These are phyloP conservation scores for Tolypocladium inflatum DNA, from an alignment of 2,329 filamentous ascomycete species.

Conservation along the genomic window DNA sequence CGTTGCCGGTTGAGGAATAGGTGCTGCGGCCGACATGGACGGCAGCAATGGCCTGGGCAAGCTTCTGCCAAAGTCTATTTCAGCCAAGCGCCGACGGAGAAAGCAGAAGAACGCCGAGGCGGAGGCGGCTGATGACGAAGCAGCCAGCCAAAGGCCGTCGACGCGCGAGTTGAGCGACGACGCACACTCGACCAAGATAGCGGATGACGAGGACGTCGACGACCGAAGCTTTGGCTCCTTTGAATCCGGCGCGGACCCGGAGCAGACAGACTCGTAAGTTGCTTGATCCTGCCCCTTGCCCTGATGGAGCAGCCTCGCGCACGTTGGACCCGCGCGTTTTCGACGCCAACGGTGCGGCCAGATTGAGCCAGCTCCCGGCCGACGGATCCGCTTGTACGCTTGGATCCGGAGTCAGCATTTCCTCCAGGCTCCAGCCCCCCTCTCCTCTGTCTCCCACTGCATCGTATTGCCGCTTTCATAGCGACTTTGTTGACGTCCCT, in stretches of 20 bases:
- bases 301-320: neutral
- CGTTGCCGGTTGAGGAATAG: neutral
- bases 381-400: neutral
- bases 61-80: conserved; percentile 42
- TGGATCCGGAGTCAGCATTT: neutral
- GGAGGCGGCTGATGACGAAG: conserved; percentile 17
- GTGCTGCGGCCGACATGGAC: conserved; percentile 4
- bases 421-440: neutral
- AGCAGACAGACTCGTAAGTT: conserved; percentile 7
- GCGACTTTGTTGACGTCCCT: neutral
- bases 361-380: neutral
- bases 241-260: conserved; percentile 22
- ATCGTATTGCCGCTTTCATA: neutral
- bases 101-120: conserved; percentile 29
- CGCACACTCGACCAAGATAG: conserved; percentile 15
- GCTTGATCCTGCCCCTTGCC: neutral
- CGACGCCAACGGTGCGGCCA: neutral
- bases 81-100: conserved; percentile 37
- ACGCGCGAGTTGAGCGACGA: conserved; percentile 21
- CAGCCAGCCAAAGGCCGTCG: conserved; percentile 22
- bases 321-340: neutral
- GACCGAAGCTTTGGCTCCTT: conserved; percentile 22
- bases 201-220: conserved; percentile 22
- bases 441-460: neutral
- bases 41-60: conserved; percentile 32